Conservation (phyloP, 2,329 filamentous ascomycete genomes). For the Lecanicillium sp. region DNA sequence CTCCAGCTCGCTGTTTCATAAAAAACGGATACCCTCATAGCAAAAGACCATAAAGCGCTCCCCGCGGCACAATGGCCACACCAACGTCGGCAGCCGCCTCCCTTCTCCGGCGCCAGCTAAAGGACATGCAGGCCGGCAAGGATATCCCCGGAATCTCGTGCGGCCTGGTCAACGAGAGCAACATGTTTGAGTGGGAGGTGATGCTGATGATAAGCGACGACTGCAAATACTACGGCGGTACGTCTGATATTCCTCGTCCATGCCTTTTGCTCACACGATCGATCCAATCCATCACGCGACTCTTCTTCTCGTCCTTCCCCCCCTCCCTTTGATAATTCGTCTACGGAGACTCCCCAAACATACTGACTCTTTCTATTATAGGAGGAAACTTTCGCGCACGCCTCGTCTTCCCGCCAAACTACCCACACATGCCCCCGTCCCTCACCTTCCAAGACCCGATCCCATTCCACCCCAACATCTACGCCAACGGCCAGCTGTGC, state of each 20-base stretch:
- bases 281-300: too few relatives aligned
- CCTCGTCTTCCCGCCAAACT: conserved; percentile 74
- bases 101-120: conserved; percentile 77
- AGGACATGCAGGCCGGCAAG: conserved; percentile 86
- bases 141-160: conserved; percentile 93
- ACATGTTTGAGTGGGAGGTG: conserved; percentile 96
- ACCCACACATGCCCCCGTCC: conserved; percentile 80
- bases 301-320: too few relatives aligned
- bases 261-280: too few relatives aligned
- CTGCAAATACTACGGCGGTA: conserved; percentile 88
- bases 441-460: conserved; percentile 81
- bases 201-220: conserved; percentile 98
- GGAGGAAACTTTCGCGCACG: conserved; percentile 88
- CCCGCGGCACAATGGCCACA: conserved; percentile 25
- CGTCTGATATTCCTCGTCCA: conserved; percentile 17
- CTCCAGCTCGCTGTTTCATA: too few relatives aligned
- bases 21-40: too few relatives aligned
- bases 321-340: background rate
- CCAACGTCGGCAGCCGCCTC: conserved; percentile 53
- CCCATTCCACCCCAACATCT: conserved; percentile 91
- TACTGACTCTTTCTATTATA: conserved; percentile 23
- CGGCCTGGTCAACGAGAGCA: conserved; percentile 73
- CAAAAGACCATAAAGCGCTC: too few relatives aligned
- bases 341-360: background rate
- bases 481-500: conserved; percentile 78